These are phyloP conservation scores for Moesziomyces globuligerus DNA, from an alignment of 1,284 basidiomycete species.

Conservation along the genomic window DNA sequence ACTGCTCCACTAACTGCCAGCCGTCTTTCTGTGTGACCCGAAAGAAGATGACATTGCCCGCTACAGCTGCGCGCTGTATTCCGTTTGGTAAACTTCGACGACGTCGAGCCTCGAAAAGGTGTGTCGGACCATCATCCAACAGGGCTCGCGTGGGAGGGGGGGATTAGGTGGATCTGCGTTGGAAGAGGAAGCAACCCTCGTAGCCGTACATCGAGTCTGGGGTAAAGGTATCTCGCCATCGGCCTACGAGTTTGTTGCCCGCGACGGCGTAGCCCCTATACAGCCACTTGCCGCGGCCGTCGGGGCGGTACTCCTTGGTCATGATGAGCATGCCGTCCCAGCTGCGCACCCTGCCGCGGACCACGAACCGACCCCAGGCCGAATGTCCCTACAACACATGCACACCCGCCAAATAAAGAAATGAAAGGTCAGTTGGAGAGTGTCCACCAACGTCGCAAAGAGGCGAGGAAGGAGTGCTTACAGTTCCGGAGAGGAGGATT, in stretches of 20 bases:
- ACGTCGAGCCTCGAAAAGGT: no score
- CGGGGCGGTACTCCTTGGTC: constrained; percentile 71
- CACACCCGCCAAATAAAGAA: not conserved
- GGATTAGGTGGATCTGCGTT: constrained; percentile 27
- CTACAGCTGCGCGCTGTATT: no score
- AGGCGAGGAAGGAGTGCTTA: constrained; percentile 9
- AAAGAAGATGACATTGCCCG: no score
- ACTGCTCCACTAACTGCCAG: no score
- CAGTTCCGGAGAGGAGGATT: constrained; percentile 69
- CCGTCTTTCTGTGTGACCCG: no score
- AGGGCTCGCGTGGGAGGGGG: no score
- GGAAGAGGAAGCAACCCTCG: constrained; percentile 60
- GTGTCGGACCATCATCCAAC: no score
- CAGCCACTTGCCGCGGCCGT: constrained; percentile 71
- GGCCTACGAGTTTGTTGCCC: constrained; percentile 60
- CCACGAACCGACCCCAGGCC: constrained; percentile 71
- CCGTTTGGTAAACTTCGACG: no score
- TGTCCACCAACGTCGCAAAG: not conserved
- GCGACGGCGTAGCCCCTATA: constrained; percentile 70
- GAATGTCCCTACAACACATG: constrained; percentile 68
- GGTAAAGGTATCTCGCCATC: constrained; percentile 69
- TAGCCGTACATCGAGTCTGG: constrained; percentile 66
- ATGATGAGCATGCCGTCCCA: constrained; percentile 72
- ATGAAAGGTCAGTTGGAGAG: not conserved
- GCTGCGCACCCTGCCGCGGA: constrained; percentile 69